Base-by-base conservation (phyloP, 306 rosid species). In the Cicer cuneatum region DNA sequence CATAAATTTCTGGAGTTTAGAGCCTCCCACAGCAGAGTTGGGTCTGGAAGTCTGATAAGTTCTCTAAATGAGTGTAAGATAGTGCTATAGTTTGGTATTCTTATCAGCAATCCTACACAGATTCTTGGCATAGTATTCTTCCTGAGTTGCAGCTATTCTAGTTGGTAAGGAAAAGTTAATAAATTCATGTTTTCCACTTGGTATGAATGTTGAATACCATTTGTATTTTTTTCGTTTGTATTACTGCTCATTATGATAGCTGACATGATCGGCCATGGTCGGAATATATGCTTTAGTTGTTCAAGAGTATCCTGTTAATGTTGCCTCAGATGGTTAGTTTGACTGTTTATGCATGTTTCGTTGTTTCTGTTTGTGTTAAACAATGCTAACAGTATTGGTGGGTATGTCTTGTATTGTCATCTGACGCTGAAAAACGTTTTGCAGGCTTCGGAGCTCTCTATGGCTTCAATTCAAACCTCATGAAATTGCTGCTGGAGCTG, bases 391-490 rank as follows among this genome's bases (percentile, higher is more conserved):
- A 11, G 60, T 69, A 41, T 19, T 78, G 29, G 10, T 71, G 14
- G 60, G 19, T 71, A 59, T 29, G 35, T 52, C 59, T 45, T 58
- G 66, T 69, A 45, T 57, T 35, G 66, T 43, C 46, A 39, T 51
- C 14, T 18, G 70, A 64, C 8, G 61, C 71, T 84, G 66, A 65
- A 43, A 42, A 52, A 53, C 61, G 2, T 42, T 70, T 78, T 90
- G 84, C 76, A 95, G 99, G 93, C 97, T 95, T 65, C 87, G 99
- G 73, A 95, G 97, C 77, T 95, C 98, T 38, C 90, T 95, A 39
- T 95, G 98, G 99, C 98, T 95, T 80, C 99, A 95, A 79, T 95
- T 95, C 77, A 90, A 90, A 77, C 96, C 99, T 37, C 91, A 90
- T 78, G 96, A 95, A 73, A 95, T 95, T 75, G 99, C 99, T 15